These are phyloP conservation scores for Durotheca rogersii DNA, from an alignment of 495 filamentous ascomycete genomes.

Conservation along the genomic window DNA sequence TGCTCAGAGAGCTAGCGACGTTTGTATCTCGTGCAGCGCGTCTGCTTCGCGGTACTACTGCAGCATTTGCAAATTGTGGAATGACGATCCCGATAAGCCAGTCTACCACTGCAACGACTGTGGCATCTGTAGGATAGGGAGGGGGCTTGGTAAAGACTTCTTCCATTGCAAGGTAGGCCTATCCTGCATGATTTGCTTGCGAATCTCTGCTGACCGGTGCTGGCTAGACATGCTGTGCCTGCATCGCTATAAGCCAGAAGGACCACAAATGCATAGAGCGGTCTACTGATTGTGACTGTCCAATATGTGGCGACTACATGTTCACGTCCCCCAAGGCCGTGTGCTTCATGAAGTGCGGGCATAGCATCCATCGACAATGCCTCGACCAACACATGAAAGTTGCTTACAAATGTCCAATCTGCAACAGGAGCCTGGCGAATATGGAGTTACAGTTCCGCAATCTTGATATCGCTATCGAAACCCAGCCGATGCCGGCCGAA, in stretches of 20 bases:
- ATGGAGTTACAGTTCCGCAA: conserved; percentile 96
- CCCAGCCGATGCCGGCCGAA: conserved; percentile 86
- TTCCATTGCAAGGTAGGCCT: conserved; percentile 93
- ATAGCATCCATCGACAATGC: conserved; percentile 90
- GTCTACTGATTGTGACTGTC: conserved; percentile 92
- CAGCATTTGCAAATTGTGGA: conserved; percentile 93
- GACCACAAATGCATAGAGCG: conserved; percentile 91
- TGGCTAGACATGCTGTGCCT: conserved; percentile 79
- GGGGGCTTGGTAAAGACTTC: conserved; percentile 93
- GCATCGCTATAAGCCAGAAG: conserved; percentile 78
- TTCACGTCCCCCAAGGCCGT: conserved; percentile 89
- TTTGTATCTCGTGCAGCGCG: conserved; percentile 73
- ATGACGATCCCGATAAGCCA: conserved; percentile 83
- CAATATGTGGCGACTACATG: conserved; percentile 98
- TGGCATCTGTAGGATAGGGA: conserved; percentile 89
- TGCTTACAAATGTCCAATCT: conserved; percentile 93
- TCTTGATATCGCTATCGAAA: conserved; percentile 78
- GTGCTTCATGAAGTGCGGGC: conserved; percentile 93
- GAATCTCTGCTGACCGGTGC: conserved; percentile 1
- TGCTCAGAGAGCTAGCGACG: conserved; percentile 77
- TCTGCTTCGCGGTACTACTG: conserved; percentile 92
- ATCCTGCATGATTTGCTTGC: background rate
- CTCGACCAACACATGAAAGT: conserved; percentile 79
- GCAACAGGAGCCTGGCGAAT: conserved; percentile 88
- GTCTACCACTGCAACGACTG: conserved; percentile 98